Evolutionary conservation across 2,329 filamentous ascomycete genomes (phyloP), one percentile per base, ranked within the genome.

Genomic region (Helotiales sp.): DNA sequence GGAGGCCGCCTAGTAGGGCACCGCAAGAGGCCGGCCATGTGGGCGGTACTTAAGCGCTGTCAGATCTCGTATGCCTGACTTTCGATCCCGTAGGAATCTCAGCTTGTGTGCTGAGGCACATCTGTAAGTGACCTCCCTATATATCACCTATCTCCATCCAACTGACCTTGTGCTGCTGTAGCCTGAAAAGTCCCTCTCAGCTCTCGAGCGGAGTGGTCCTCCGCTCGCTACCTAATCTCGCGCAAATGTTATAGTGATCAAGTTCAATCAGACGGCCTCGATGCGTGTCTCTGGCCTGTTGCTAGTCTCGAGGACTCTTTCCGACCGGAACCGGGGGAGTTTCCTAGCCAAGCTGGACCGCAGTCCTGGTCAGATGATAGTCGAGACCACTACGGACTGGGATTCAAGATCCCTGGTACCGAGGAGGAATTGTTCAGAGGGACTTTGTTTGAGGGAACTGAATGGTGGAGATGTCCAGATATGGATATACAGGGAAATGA

Each of bases 181-280:
- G 19, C 24, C 9, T 52, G 31, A 25, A 25, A 24, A 30, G 27
- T 22, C 27, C 12, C 13, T 40, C 33, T 24, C 17, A 27, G 33
- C 50, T 31, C 54, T 29, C 48, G 55, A 57, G 55, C 50, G 55
- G 55, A 58, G 50, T 9, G 8, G 17, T 4, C 27, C 49, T 58
- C 55, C 55, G 55, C 55, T 58, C 49, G 42, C 25, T 17, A 38
- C 55, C 50, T 15, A 31, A 58, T 58, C 36, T 33, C 30, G 44
- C 40, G 49, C 31, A 33, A 44, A 58, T 58, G 55, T 49, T 34
- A 53, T 13, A 58, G 55, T 58, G 46, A 58, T 58, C 59, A 55
- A 55, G 52, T 46, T 55, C 59, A 58, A 52, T 61, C 59, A 55
- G 49, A 40, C 34, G 36, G 29, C 17, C 52, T 56, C 42, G 52